These are phyloP conservation scores for Betula pendula DNA, from an alignment of 306 rosid genomes.

Conservation along the genomic window DNA sequence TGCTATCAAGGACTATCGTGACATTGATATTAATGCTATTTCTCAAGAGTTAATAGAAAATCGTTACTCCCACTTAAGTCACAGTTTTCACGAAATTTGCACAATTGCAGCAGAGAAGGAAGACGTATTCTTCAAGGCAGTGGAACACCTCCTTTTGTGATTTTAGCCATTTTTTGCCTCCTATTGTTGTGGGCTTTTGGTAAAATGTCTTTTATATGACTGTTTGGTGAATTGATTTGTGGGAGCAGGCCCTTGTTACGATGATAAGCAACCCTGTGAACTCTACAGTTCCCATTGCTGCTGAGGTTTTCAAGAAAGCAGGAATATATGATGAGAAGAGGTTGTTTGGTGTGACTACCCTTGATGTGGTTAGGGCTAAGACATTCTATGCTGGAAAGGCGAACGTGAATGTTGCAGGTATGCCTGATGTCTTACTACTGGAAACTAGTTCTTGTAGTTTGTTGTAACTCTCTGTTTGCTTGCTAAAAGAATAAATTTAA, in stretches of 20 bases:
- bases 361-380: slow-evolving; percentile 95
- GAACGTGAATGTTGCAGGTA: slow-evolving; percentile 85
- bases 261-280: slow-evolving; percentile 99
- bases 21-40: no score
- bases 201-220: neutral
- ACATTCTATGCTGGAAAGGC: slow-evolving; percentile 98
- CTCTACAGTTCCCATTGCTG: slow-evolving; percentile 95
- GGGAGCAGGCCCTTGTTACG: slow-evolving; percentile 77
- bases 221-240: slow-evolving; percentile 15
- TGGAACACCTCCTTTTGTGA: neutral
- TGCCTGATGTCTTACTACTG: neutral
- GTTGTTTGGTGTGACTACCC: slow-evolving; percentile 96
- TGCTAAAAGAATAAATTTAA: neutral
- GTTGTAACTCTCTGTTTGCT: neutral
- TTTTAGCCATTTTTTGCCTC: neutral
- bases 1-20: no score
- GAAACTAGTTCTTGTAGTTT: neutral
- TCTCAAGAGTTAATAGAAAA: no score
- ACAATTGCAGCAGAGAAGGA: no score
- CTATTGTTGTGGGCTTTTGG: neutral
- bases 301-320: slow-evolving; percentile 97
- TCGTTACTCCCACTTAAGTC: no score
- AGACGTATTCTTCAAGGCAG: neutral
- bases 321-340: slow-evolving; percentile 77
- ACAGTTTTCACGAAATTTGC: no score